Evolutionary conservation across 768 basidiomycete genomes (phyloP), one percentile per base, ranked within the genome.

Genomic region (Boletus patriciae): DNA sequence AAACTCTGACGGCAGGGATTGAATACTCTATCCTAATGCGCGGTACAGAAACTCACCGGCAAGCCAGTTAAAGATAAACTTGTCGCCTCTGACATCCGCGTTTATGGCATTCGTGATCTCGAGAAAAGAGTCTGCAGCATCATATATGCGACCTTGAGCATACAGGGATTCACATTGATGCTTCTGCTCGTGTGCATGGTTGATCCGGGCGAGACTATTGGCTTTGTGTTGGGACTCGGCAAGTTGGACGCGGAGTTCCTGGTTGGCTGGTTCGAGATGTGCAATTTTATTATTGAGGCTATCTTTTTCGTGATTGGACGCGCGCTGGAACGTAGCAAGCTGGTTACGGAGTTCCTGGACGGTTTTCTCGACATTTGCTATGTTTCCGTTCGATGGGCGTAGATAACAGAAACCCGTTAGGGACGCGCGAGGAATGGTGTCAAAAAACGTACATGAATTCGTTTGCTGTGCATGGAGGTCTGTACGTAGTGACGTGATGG

Each of bases 161-260:
- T 31, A 64, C 21, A 60, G 21, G 1, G 19, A 3, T 36, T 64
- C 52, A 2, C 62, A 60, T 0, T 41, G 49, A n/a, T 54, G 34
- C 10, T 45, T 59, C 19, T 59, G 23, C 8, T 59, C 45, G 11
- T 63, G 57, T 1, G 34, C 36, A 38, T 1, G 27, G 6, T 50
- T 46, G 13, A 55, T 23, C n/a, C 8, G 41, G 18, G 25, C 8
- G 6, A 62, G 50, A n/a, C 18, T 29, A 16, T 38, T 23, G 1
- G 29, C 29, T 21, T 36, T 34, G 1, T 9, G 50, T 31, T 34
- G 15, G 11, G 50, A 18, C 1, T 40, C 34, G 23, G 27, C 16
- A 33, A 38, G 36, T 9, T 43, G 46, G 0, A 2, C 4, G 11
- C 12, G 23, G 44, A 55, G 25, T 25, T 25, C 25, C 25, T 25